These are phyloP conservation scores for Arthrobotrys megalospora DNA, from an alignment of 2,329 filamentous ascomycete species.

Conservation along the genomic window DNA sequence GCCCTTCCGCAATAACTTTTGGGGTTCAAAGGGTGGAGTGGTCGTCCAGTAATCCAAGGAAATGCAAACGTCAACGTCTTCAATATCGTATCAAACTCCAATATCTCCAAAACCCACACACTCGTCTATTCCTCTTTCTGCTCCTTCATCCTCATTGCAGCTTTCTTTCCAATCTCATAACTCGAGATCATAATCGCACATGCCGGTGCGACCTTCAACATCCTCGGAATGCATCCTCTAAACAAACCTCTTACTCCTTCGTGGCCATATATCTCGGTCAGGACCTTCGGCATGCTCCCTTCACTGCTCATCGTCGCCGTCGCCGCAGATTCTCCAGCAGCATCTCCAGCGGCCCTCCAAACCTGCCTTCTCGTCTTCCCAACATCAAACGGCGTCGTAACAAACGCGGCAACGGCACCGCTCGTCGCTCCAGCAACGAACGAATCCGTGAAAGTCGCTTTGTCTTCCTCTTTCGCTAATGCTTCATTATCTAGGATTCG, in stretches of 20 bases:
- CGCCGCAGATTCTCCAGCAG: conserved; percentile 66
- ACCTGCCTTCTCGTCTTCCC: conserved; percentile 96
- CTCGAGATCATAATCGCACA: conserved; percentile 89
- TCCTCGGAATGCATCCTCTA: conserved; percentile 90
- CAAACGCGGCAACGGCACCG: conserved; percentile 85
- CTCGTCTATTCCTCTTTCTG: conserved; percentile 59
- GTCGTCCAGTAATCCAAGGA: neutral
- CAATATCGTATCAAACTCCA: conserved; percentile 22
- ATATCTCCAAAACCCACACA: neutral
- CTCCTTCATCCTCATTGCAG: conserved; percentile 82
- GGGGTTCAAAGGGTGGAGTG: conserved; percentile 40
- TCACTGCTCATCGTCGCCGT: conserved; percentile 74
- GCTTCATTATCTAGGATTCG: conserved; percentile 72
- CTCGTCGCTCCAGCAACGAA: conserved; percentile 88
- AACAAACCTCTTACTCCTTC: conserved; percentile 88
- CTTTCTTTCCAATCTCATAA: conserved; percentile 95
- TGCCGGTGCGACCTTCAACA: conserved; percentile 92
- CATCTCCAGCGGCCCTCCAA: conserved; percentile 71
- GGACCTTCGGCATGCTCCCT: conserved; percentile 82
- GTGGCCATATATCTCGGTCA: conserved; percentile 91
- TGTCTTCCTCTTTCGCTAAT: conserved; percentile 46
- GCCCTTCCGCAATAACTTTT: conserved; percentile 11
- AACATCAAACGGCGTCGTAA: conserved; percentile 96
- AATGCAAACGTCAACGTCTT: conserved; percentile 18
- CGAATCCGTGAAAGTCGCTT: conserved; percentile 83